Evolutionary conservation across 2,329 filamentous ascomycete species (phyloP).

Genomic region (Xylariaceae sp.): DNA sequence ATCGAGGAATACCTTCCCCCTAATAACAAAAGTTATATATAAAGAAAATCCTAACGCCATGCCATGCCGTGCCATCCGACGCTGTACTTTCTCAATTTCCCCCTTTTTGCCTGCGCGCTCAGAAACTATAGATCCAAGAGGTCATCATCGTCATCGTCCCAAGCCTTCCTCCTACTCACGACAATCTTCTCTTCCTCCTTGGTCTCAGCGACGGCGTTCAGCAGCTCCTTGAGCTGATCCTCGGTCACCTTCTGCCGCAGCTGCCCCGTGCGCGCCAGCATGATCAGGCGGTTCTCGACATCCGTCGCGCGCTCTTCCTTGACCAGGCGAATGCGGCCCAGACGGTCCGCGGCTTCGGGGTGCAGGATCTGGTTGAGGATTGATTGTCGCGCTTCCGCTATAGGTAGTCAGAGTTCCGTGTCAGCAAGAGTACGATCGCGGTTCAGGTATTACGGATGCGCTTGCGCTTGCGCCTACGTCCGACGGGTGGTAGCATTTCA

Average conservation of each 20-base stretch:
- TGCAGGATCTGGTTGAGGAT: slow-evolving; percentile 93
- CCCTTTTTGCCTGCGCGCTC: slow-evolving; percentile 1
- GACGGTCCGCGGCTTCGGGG: slow-evolving; percentile 88
- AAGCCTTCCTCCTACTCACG: slow-evolving; percentile 78
- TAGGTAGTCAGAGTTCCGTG: background rate
- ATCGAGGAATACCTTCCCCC: background rate
- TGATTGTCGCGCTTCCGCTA: slow-evolving; percentile 69
- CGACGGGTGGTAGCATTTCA: background rate
- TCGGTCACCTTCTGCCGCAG: slow-evolving; percentile 87
- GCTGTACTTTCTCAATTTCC: background rate
- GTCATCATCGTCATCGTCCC: slow-evolving; percentile 83
- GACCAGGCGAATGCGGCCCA: slow-evolving; percentile 92
- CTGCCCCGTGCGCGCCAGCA: slow-evolving; percentile 86
- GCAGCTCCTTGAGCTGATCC: slow-evolving; percentile 87
- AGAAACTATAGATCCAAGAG: slow-evolving; percentile 62
- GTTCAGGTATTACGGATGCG: background rate
- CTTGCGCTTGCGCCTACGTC: no score
- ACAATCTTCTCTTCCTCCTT: slow-evolving; percentile 84
- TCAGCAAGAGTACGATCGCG: background rate
- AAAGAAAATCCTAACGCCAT: slow-evolving; percentile 28
- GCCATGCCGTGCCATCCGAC: slow-evolving; percentile 22
- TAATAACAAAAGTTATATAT: background rate
- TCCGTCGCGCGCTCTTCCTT: slow-evolving; percentile 89
- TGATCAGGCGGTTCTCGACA: slow-evolving; percentile 90
- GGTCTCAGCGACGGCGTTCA: slow-evolving; percentile 82